Evolutionary conservation across 129 eudicot species (phyloP).

Genomic region (Escallonia rubra): DNA sequence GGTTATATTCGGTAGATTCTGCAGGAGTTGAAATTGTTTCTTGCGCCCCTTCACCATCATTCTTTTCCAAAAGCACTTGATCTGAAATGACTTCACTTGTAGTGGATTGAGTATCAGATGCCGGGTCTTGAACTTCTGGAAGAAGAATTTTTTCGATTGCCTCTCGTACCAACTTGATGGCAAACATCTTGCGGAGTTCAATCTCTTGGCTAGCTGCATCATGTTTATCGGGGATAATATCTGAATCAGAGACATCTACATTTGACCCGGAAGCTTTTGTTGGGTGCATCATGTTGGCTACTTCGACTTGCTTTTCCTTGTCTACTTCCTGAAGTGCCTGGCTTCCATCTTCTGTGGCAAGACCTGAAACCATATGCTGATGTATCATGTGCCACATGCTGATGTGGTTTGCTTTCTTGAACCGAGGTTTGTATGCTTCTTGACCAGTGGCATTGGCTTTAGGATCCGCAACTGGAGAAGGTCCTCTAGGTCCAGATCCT

Average conservation of each 20-base stretch:
- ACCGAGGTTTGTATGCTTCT: slow-evolving; percentile 4
- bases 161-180: slow-evolving; percentile 74
- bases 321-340: slow-evolving; percentile 7
- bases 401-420: slow-evolving; percentile 42
- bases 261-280: slow-evolving; percentile 3
- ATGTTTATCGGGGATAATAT: slow-evolving; percentile 5
- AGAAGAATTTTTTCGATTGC: slow-evolving; percentile 83
- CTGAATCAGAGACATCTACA: slow-evolving; percentile 6
- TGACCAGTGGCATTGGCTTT: not conserved
- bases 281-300: slow-evolving; percentile 2
- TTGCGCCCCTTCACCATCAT: slow-evolving; percentile 18
- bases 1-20: slow-evolving; percentile 6
- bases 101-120: slow-evolving; percentile 50
- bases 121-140: slow-evolving; percentile 67
- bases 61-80: slow-evolving; percentile 28
- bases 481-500: slow-evolving; percentile 1
- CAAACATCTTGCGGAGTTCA: slow-evolving; percentile 62
- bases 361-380: slow-evolving; percentile 52
- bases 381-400: slow-evolving; percentile 92
- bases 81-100: slow-evolving; percentile 38
- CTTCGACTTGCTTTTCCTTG: slow-evolving; percentile 24
- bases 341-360: slow-evolving; percentile 24
- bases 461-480: not conserved
- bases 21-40: slow-evolving; percentile 5
- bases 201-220: slow-evolving; percentile 38